Conservation (phyloP, 768 basidiomycete genomes). For the Boletellus emodensis region DNA sequence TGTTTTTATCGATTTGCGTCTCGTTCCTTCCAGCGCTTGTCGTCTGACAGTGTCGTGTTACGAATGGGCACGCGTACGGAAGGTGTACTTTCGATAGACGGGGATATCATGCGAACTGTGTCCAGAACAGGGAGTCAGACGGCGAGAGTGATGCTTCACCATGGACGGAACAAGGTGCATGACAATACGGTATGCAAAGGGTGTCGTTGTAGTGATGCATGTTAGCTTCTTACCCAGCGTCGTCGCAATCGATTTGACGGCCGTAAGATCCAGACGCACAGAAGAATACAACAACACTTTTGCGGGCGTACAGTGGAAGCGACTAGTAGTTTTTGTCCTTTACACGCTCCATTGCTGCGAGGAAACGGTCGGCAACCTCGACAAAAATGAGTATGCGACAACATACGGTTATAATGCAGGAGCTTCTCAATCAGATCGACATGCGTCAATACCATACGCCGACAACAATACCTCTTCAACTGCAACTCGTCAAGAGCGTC, state of each 20-base stretch:
- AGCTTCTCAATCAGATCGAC: conserved; percentile 98
- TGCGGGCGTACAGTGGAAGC: background rate
- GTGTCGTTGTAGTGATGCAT: background rate
- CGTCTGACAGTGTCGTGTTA: background rate
- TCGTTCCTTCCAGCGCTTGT: background rate
- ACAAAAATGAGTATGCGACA: conserved; percentile 27
- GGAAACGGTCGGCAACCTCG: background rate
- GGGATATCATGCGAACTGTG: background rate
- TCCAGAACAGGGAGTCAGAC: background rate
- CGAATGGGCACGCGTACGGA: background rate
- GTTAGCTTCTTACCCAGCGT: background rate
- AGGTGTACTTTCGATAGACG: conserved; percentile 5
- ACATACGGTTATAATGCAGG: conserved; percentile 87
- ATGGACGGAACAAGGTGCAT: no score
- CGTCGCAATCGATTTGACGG: background rate
- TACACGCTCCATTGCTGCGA: conserved; percentile 31
- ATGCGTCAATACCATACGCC: conserved; percentile 96
- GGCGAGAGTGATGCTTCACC: no score
- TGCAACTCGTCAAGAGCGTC: conserved; percentile 88
- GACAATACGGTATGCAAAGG: background rate
- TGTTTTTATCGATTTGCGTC: background rate
- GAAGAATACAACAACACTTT: background rate
- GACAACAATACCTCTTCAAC: conserved; percentile 91
- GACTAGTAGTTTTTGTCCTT: conserved; percentile 26
- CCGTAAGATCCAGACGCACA: background rate